Evolutionary conservation across 306 rosid genomes (phyloP), one percentile per base, ranked within the genome.

Genomic region (Castanopsis chinensis): DNA sequence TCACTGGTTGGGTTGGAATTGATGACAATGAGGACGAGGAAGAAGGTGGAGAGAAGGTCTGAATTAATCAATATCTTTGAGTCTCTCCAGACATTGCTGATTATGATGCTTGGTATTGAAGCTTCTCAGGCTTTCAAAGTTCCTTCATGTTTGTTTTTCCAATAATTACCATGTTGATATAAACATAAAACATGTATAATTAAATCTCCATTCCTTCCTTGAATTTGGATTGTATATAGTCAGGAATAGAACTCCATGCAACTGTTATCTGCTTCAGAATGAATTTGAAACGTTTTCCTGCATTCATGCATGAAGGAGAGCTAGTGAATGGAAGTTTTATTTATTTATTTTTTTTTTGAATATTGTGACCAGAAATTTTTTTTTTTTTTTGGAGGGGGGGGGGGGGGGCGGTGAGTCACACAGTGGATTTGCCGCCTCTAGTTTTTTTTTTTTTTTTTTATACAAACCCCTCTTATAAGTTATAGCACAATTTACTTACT

Each of bases 1-100:
- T 93, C 77, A 95, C 96, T 4, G 76, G 96, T 43, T 95, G 99
- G 98, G 90, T 93, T 20, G 99, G 99, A 69, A 93, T 95, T n/a
- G 98, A 89, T 28, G 98, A 94, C 19, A n/a, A 53, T 9, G 99
- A 95, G 37, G 97, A 94, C 4, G 97, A 91, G 65, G 95, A 93
- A 65, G 84, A 84, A 69, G 80, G 51, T 6, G 77, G 45, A 10
- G 79, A 28, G 11, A 73, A 74, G 69, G 73, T 76, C 57, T 77
- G 75, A 80, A 74, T 33, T 60, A 78, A 76, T 33, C 56, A 25
- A 55, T 6, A 57, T 70, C 7, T 84, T 78, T 25, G 43, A 37
- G 53, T 70, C 20, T 52, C 35, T 41, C 67, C 9, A 41, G 30
- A 41, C 28, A 67, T 45, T 45, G 61, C 54, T 32, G 71, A 27